A percentile compares a stretch with the other conserved stretches of the same genome.
phyloP scores from a whole-genome alignment of 345 rosid species.

The Isatis tinctoria region DNA sequence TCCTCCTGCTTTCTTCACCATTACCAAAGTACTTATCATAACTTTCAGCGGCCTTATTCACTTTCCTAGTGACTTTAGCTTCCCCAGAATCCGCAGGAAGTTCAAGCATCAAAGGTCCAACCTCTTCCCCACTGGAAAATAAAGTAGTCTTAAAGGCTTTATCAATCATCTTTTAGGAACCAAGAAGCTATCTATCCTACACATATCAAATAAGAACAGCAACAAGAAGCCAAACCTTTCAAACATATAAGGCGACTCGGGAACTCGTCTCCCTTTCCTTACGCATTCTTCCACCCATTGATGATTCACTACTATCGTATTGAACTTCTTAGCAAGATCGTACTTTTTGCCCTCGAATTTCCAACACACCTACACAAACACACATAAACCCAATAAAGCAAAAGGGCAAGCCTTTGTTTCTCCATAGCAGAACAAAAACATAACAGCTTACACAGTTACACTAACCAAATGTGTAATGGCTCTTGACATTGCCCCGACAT shows the following conservation, averaged over 20 bases:
- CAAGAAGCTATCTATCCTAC: neutral
- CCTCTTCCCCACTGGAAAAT: conserved; percentile 65
- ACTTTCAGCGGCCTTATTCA: conserved; percentile 30
- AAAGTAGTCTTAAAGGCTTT: neutral
- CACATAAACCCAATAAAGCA: neutral
- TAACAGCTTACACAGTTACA: neutral
- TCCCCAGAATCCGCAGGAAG: conserved; percentile 32
- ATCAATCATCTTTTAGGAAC: neutral
- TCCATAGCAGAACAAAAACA: neutral
- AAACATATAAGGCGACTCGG: conserved; percentile 54
- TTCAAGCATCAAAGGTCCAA: conserved; percentile 53
- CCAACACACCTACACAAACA: conserved; percentile 86
- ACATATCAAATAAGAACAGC: neutral
- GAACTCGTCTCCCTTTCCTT: conserved; percentile 53
- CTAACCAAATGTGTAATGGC: conserved; percentile 80
- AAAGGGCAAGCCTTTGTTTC: neutral
- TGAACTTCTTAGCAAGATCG: conserved; percentile 55
- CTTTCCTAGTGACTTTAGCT: conserved; percentile 27
- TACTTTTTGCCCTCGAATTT: conserved; percentile 73
- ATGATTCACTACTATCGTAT: conserved; percentile 59
- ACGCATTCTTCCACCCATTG: conserved; percentile 83
- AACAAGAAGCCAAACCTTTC: conserved; percentile 45
- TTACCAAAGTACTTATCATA: conserved; percentile 23
- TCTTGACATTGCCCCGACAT: conserved; percentile 66
- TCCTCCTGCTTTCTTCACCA: conserved; percentile 23